phyloP scores from a whole-genome alignment of 1,284 basidiomycete genomes.

The Boletellus sp. region DNA sequence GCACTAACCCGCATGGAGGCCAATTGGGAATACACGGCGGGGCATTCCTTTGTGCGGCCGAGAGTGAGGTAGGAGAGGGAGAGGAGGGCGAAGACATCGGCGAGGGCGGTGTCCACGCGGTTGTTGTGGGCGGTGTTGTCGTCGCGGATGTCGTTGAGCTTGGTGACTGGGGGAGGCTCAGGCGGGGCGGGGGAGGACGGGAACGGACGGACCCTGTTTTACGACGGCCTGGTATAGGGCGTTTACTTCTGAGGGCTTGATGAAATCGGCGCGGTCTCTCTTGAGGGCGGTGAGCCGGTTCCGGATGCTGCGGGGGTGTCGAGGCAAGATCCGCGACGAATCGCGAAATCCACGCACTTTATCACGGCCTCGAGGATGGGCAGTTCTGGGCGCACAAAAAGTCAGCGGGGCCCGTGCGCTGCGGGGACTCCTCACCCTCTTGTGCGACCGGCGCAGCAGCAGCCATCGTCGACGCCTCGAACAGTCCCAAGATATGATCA shows the following conservation, averaged over 20 bases:
- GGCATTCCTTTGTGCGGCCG: slow-evolving; percentile 88
- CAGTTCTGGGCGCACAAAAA: slow-evolving; percentile 56
- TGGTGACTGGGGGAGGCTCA: slow-evolving; percentile 65
- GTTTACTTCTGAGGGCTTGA: slow-evolving; percentile 92
- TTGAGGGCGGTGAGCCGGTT: slow-evolving; percentile 87
- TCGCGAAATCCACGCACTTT: slow-evolving; percentile 53
- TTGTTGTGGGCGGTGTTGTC: slow-evolving; percentile 77
- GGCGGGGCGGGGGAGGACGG: not conserved
- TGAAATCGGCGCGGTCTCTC: slow-evolving; percentile 85
- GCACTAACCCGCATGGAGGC: slow-evolving; percentile 86
- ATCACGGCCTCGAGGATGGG: slow-evolving; percentile 95
- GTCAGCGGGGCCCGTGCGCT: slow-evolving; percentile 2
- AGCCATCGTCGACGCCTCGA: slow-evolving; percentile 45
- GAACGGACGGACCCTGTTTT: slow-evolving; percentile 72
- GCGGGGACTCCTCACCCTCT: slow-evolving; percentile 49
- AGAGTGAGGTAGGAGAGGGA: slow-evolving; percentile 93
- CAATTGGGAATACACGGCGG: slow-evolving; percentile 91
- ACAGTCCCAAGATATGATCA: slow-evolving; percentile 25
- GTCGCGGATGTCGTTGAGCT: slow-evolving; percentile 88
- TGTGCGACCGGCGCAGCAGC: slow-evolving; percentile 61
- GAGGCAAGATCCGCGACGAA: slow-evolving; percentile 23
- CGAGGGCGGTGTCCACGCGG: slow-evolving; percentile 86
- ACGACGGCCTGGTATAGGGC: slow-evolving; percentile 91
- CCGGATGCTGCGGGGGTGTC: slow-evolving; percentile 65
- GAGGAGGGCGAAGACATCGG: slow-evolving; percentile 89